Percentiles rank a stretch among this genome's conserved stretches.
Conservation (phyloP, 495 filamentous ascomycete species). For the Xylona heveae region DNA sequence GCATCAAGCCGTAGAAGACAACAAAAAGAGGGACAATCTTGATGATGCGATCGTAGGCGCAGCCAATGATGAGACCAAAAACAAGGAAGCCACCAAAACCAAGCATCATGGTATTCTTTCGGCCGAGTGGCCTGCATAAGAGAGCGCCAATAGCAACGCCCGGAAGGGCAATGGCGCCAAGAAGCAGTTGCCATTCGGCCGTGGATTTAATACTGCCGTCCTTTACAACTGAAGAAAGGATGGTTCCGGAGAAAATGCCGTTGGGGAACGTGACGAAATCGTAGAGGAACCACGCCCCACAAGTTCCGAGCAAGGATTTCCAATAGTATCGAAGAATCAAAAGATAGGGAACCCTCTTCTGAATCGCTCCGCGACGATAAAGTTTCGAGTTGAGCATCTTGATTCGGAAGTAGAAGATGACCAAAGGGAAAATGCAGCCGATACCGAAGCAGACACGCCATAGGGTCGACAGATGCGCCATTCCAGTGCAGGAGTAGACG, state of each 20-base stretch:
- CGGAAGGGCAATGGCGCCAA: conserved; percentile 22
- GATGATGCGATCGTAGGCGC: conserved; percentile 23
- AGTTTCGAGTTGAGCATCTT: conserved; percentile 28
- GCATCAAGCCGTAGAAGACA: conserved; percentile 31
- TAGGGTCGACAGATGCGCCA: conserved; percentile 16
- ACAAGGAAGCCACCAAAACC: conserved; percentile 15
- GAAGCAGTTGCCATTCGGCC: conserved; percentile 27
- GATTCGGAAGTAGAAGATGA: conserved; percentile 30
- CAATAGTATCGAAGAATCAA: conserved; percentile 18
- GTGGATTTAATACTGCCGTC: conserved; percentile 12
- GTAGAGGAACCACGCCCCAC: conserved; percentile 21
- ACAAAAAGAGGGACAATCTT: conserved; percentile 30
- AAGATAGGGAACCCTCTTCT: conserved; percentile 17
- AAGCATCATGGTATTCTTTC: conserved; percentile 30
- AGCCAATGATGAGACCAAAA: conserved; percentile 29
- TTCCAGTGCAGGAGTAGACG: conserved; percentile 19
- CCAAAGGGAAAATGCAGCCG: conserved; percentile 26
- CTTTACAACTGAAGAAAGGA: conserved; percentile 11
- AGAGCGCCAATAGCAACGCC: conserved; percentile 28
- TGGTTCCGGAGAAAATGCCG: conserved; percentile 19
- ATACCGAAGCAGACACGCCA: conserved; percentile 31
- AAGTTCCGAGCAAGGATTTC: conserved; percentile 20
- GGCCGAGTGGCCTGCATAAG: conserved; percentile 24
- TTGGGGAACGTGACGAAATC: conserved; percentile 23
- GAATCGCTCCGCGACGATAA: conserved; percentile 27